A percentile compares a stretch with the other conserved stretches of the same genome.
Evolutionary conservation across 2,329 filamentous ascomycete genomes (phyloP).

Genomic region (Grosmannia clavigera): DNA sequence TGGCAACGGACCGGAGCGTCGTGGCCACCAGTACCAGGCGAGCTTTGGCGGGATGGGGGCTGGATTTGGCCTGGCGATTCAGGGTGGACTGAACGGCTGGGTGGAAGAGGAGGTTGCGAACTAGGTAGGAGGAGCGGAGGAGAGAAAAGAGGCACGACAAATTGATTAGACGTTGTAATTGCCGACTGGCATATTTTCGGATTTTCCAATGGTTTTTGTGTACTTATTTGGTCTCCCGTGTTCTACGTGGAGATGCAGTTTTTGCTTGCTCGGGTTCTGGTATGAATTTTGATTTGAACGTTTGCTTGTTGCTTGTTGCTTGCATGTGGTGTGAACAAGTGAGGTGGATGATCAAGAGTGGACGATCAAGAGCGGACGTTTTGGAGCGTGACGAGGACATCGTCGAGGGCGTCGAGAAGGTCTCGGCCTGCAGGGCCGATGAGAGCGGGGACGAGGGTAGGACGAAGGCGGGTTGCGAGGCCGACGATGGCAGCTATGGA

Average conservation of each 20-base stretch:
- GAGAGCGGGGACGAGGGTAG: constrained; percentile 14
- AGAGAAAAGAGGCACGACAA: constrained; percentile 9
- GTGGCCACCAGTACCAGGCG: constrained; percentile 54
- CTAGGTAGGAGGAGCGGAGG: constrained; percentile 19
- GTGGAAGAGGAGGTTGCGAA: constrained; percentile 54
- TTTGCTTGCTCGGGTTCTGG: not conserved
- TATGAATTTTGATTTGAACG: not conserved
- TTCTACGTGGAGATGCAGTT: not conserved
- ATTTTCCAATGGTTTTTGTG: not conserved
- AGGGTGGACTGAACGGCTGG: constrained; percentile 54
- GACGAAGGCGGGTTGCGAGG: constrained; percentile 30
- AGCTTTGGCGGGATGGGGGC: constrained; percentile 48
- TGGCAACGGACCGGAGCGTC: constrained; percentile 38
- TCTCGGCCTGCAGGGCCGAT: constrained; percentile 8
- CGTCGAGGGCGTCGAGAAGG: constrained; percentile 31
- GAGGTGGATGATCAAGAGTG: no score
- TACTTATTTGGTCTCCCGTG: not conserved
- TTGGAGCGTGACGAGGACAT: constrained; percentile 21
- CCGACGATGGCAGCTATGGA: constrained; percentile 38
- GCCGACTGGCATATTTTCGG: constrained; percentile 21
- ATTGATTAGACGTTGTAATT: constrained; percentile 23
- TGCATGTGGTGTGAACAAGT: not conserved
- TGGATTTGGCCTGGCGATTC: constrained; percentile 48
- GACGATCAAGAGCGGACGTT: constrained; percentile 5
- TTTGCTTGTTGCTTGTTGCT: not conserved